A percentile compares a stretch with the other conserved stretches of the same genome.
Evolutionary conservation across 306 rosid genomes (phyloP).

Genomic region (Quercus agrifolia): DNA sequence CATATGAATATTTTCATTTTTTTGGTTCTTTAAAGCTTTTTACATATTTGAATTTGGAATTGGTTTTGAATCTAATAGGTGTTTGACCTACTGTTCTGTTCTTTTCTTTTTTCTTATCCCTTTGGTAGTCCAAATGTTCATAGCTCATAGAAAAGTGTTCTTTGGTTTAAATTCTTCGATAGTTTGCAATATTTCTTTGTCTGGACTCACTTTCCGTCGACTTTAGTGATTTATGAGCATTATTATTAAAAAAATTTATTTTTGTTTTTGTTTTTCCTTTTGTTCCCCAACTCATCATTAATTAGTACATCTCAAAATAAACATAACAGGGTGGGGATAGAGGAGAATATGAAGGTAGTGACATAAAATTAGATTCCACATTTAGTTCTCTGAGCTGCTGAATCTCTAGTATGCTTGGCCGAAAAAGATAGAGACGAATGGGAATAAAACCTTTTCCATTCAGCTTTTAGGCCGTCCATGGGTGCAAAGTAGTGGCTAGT

Average conservation of each 20-base stretch:
- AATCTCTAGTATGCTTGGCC: not conserved
- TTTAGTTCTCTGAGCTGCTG: not conserved
- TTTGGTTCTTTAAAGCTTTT: no score
- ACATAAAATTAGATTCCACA: not conserved
- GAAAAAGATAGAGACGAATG: not conserved
- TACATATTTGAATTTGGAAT: no score
- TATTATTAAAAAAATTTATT: not conserved
- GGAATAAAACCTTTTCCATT: not conserved
- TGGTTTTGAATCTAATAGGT: no score
- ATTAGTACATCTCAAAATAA: not conserved
- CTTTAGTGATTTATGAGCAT: not conserved
- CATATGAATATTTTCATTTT: no score
- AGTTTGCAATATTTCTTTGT: not conserved
- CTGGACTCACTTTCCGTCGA: not conserved
- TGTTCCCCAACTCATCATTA: not conserved
- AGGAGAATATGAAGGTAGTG: not conserved
- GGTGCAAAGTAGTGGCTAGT: not conserved
- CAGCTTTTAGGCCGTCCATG: not conserved
- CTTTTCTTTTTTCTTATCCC: no score
- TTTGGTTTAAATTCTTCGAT: no score
- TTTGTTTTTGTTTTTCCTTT: not conserved
- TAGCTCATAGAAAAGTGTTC: no score
- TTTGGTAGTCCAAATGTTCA: no score
- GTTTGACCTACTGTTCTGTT: no score
- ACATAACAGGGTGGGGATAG: not conserved